Percentiles rank a stretch among this genome's conserved stretches.
These are phyloP conservation scores for Saturnispora dispora DNA, from an alignment of 805 yeast genomes.

Conservation along the genomic window DNA sequence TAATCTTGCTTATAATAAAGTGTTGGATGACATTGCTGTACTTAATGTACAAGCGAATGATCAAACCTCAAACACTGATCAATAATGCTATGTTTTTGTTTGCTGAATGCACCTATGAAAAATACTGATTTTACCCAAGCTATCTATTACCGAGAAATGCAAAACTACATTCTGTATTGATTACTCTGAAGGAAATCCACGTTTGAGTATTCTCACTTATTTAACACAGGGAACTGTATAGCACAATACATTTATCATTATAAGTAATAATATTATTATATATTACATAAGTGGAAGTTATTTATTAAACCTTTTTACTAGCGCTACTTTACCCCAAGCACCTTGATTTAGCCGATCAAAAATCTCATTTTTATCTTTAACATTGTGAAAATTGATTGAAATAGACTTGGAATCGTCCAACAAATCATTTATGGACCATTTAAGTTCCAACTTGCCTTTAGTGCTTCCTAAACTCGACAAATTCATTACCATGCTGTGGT, in stretches of 20 bases:
- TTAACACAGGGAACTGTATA: neutral
- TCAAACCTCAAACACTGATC: slow-evolving; percentile 1
- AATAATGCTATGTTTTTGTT: neutral
- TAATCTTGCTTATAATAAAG: slow-evolving; percentile 1
- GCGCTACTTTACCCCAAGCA: neutral
- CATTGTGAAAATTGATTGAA: neutral
- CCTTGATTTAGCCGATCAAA: neutral
- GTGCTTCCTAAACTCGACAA: slow-evolving; percentile 1
- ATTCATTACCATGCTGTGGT: neutral
- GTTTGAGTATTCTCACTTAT: no score
- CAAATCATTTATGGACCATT: slow-evolving; percentile 3
- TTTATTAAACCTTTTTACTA: neutral
- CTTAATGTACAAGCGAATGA: slow-evolving; percentile 1
- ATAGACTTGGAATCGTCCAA: neutral
- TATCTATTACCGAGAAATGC: no score
- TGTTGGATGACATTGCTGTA: slow-evolving; percentile 4
- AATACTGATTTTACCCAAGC: neutral
- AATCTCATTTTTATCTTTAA: neutral
- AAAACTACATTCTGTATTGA: no score
- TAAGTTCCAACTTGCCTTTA: neutral
- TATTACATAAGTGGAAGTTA: neutral
- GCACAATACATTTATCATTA: neutral
- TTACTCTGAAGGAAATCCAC: no score
- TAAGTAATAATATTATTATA: neutral
- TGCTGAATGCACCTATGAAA: neutral